A percentile compares a stretch with the other conserved stretches of the same genome.
These are phyloP conservation scores for Debaryomycetaceae sp. DNA, from an alignment of 1,139 yeast genomes.

Conservation along the genomic window DNA sequence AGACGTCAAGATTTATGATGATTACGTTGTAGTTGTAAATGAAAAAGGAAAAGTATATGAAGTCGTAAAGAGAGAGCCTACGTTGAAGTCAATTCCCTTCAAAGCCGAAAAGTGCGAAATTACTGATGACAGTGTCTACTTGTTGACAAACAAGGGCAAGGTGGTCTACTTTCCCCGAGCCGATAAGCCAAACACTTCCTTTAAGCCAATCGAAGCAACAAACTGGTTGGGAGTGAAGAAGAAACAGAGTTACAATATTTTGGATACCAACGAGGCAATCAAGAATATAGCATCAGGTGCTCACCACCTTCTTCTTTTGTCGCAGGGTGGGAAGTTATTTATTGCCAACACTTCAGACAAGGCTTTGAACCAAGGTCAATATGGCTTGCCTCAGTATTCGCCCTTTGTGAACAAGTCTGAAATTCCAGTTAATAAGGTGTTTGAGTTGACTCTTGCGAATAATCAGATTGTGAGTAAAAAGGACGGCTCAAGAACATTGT, in stretches of 20 bases:
- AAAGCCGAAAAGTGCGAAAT: slow-evolving; percentile 50
- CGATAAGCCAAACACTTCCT: slow-evolving; percentile 12
- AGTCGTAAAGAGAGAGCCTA: slow-evolving; percentile 49
- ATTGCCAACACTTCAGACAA: slow-evolving; percentile 54
- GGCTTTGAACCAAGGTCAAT: slow-evolving; percentile 57
- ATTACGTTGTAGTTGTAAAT: slow-evolving; percentile 58
- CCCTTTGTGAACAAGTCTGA: slow-evolving; percentile 42
- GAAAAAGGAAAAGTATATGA: slow-evolving; percentile 72
- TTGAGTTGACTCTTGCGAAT: slow-evolving; percentile 36
- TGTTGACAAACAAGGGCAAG: slow-evolving; percentile 51
- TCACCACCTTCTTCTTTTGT: slow-evolving; percentile 61
- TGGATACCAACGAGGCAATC: slow-evolving; percentile 45
- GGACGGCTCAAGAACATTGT: slow-evolving; percentile 20
- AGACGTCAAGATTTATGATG: slow-evolving; percentile 52
- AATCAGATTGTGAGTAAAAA: slow-evolving; percentile 24
- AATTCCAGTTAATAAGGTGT: slow-evolving; percentile 25
- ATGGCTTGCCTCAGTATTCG: slow-evolving; percentile 70
- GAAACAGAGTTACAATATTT: slow-evolving; percentile 8
- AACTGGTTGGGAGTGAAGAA: slow-evolving; percentile 22
- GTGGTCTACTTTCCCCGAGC: slow-evolving; percentile 48
- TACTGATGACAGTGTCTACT: slow-evolving; percentile 58
- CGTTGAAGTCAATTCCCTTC: slow-evolving; percentile 31
- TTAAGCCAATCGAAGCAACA: slow-evolving; percentile 16
- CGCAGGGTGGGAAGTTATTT: slow-evolving; percentile 61
- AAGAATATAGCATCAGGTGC: slow-evolving; percentile 56